Conservation (phyloP, 257 asterid genomes). For the Paraleonurus japonicus region DNA sequence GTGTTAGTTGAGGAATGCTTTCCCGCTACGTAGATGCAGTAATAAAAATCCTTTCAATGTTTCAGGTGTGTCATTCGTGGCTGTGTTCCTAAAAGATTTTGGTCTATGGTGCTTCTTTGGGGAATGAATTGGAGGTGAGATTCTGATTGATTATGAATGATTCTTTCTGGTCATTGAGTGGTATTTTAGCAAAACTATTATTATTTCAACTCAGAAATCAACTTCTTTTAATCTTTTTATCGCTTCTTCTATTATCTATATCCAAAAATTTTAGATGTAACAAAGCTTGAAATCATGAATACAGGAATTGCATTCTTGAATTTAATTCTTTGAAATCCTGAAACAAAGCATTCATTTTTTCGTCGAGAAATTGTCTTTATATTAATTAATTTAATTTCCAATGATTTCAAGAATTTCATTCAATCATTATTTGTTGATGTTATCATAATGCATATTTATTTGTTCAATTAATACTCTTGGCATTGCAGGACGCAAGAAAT, state of each 20-base stretch:
- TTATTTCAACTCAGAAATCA: neutral
- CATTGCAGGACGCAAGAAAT: slow-evolving; percentile 81
- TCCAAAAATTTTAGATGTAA: neutral
- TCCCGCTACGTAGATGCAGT: neutral
- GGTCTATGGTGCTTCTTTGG: slow-evolving; percentile 91
- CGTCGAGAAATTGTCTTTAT: neutral
- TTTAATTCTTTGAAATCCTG: neutral
- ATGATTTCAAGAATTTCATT: neutral
- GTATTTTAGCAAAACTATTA: neutral
- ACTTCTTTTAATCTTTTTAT: neutral
- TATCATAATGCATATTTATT: slow-evolving; percentile 8
- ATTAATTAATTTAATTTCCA: neutral
- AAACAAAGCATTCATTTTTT: neutral
- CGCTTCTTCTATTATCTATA: neutral
- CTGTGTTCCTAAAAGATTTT: slow-evolving; percentile 99
- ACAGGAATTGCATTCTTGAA: neutral
- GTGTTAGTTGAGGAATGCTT: neutral
- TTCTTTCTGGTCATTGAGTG: neutral
- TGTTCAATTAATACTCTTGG: slow-evolving; percentile 3
- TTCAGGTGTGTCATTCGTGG: slow-evolving; percentile 98
- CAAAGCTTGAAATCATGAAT: neutral
- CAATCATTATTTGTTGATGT: neutral
- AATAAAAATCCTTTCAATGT: slow-evolving; percentile 15
- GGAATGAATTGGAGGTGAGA: slow-evolving; percentile 93
- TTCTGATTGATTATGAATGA: neutral